Conservation (phyloP, 78 protist species). For the Planoprotostelium fungivorum region DNA sequence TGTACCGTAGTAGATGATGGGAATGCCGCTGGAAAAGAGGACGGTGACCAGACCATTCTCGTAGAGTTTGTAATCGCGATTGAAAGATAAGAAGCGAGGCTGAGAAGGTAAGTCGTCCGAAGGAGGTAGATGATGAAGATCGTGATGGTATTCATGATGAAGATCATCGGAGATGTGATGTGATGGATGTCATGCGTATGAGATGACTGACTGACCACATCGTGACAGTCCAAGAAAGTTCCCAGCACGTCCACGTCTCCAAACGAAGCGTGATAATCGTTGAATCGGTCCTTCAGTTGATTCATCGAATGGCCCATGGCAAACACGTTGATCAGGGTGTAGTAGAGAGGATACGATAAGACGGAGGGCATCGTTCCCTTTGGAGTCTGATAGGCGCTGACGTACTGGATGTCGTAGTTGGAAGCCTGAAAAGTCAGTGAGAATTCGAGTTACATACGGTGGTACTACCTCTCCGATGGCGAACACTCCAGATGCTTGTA, state of each 20-base stretch:
- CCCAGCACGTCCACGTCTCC: no score
- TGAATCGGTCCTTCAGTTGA: conserved; percentile 46
- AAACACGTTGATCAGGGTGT: conserved; percentile 58
- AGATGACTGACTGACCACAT: no score
- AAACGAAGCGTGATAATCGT: no score
- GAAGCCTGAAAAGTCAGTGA: conserved; percentile 31
- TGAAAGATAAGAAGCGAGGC: conserved; percentile 64
- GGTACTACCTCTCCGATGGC: conserved; percentile 82
- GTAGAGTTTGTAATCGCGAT: conserved; percentile 46
- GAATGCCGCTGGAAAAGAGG: conserved; percentile 61
- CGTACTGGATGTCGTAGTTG: conserved; percentile 62
- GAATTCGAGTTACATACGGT: neutral
- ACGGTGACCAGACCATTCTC: conserved; percentile 66
- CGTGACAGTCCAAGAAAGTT: conserved; percentile 27
- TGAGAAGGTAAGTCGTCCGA: neutral
- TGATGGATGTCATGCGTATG: no score
- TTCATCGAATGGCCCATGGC: conserved; percentile 55
- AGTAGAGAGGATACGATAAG: conserved; percentile 83
- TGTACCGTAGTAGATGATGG: conserved; percentile 88
- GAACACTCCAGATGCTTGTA: conserved; percentile 54
- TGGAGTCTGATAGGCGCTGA: conserved; percentile 47
- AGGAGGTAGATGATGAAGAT: conserved; percentile 6
- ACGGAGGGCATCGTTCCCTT: conserved; percentile 33
- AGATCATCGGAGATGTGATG: no score
- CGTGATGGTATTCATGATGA: conserved; percentile 89